These are phyloP conservation scores for Pancytospora philotis DNA, from an alignment of 371 early-diverging fungal species.

Conservation along the genomic window DNA sequence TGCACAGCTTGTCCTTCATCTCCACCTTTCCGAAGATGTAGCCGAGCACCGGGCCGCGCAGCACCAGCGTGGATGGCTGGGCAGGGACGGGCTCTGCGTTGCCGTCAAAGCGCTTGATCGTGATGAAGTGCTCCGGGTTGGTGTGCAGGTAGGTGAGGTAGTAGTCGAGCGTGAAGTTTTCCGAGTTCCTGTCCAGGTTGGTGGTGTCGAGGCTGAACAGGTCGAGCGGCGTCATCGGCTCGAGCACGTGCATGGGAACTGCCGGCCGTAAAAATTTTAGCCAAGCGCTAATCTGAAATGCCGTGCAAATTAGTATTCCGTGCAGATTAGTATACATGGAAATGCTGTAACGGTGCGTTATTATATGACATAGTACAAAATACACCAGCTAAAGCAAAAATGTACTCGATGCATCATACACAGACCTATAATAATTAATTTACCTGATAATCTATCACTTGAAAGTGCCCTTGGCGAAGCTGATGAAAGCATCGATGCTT, in stretches of 20 bases:
- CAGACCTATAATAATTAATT: too few relatives aligned
- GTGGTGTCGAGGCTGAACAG: conserved; percentile 42
- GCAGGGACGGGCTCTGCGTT: conserved; percentile 5
- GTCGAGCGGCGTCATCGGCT: conserved; percentile 31
- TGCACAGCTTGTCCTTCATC: conserved; percentile 46
- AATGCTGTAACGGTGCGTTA: too few relatives aligned
- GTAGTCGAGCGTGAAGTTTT: conserved; percentile 52
- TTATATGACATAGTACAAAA: too few relatives aligned
- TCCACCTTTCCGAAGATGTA: conserved; percentile 57
- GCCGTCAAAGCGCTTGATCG: background rate
- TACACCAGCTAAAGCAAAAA: too few relatives aligned
- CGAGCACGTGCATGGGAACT: conserved; percentile 34
- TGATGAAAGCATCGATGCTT: conserved; percentile 37
- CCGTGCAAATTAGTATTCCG: too few relatives aligned
- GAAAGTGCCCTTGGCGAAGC: conserved; percentile 28
- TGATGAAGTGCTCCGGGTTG: conserved; percentile 36
- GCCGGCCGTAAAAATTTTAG: too few relatives aligned
- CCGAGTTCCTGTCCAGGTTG: conserved; percentile 50
- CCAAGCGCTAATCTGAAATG: too few relatives aligned
- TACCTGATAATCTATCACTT: background rate
- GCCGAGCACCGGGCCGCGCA: conserved; percentile 17
- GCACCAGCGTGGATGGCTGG: background rate
- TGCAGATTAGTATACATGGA: too few relatives aligned
- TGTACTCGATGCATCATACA: too few relatives aligned
- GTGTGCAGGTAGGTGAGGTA: conserved; percentile 49